These are phyloP conservation scores for Coelomomyces lativittatus DNA, from an alignment of 371 early-diverging fungal species.

Conservation along the genomic window DNA sequence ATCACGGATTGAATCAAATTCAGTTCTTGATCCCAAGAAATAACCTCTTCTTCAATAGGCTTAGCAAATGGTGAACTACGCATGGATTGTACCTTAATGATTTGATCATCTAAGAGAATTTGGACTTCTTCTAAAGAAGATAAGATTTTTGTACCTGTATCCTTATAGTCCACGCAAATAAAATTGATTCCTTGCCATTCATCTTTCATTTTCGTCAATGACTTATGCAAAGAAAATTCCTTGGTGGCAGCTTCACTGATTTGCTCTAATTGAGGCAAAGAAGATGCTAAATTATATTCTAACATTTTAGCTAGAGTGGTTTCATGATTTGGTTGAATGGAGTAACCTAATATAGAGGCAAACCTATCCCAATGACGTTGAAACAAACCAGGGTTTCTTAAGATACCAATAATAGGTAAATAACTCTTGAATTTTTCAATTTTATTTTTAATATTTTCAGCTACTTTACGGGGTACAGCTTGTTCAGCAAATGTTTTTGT, in stretches of 20 bases:
- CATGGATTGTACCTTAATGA: slow-evolving; percentile 39
- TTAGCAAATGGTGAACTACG: slow-evolving; percentile 34
- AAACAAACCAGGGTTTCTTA: slow-evolving; percentile 34
- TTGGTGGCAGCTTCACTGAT: slow-evolving; percentile 34
- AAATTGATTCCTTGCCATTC: slow-evolving; percentile 28
- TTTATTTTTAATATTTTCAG: slow-evolving; percentile 19
- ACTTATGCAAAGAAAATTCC: slow-evolving; percentile 34
- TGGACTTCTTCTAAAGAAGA: slow-evolving; percentile 25
- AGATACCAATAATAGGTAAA: slow-evolving; percentile 26
- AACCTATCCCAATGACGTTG: slow-evolving; percentile 35
- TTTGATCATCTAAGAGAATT: slow-evolving; percentile 29
- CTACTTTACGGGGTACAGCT: slow-evolving; percentile 26
- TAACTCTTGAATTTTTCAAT: slow-evolving; percentile 37
- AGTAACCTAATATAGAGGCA: slow-evolving; percentile 14
- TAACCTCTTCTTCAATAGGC: slow-evolving; percentile 28
- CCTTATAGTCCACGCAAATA: slow-evolving; percentile 29
- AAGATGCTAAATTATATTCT: slow-evolving; percentile 17
- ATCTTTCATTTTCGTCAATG: slow-evolving; percentile 30
- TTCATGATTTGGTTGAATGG: slow-evolving; percentile 10
- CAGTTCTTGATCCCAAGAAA: slow-evolving; percentile 25
- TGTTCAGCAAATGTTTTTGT: slow-evolving; percentile 20
- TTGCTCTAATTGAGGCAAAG: slow-evolving; percentile 19
- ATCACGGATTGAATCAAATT: slow-evolving; percentile 32
- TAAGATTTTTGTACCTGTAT: slow-evolving; percentile 33
- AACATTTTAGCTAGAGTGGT: slow-evolving; percentile 23